A percentile compares a stretch with the other conserved stretches of the same genome.
These are phyloP conservation scores for Scutellaria baicalensis DNA, from an alignment of 257 asterid species.

Conservation along the genomic window DNA sequence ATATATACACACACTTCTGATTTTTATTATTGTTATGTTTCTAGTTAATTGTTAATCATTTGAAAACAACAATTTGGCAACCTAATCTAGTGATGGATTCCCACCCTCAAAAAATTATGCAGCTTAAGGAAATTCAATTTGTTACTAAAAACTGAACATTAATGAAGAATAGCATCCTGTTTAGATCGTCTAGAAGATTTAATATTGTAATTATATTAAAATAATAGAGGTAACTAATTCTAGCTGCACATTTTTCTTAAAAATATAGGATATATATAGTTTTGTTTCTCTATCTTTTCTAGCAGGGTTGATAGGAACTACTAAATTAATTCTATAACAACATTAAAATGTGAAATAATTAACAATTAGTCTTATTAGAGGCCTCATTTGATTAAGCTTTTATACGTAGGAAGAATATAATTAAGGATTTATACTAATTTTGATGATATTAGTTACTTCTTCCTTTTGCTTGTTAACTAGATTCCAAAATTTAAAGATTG, in stretches of 20 bases:
- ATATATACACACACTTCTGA: no score
- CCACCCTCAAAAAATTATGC: not conserved
- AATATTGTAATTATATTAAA: not conserved
- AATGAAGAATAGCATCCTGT: no score
- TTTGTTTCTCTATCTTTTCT: slow-evolving; percentile 17
- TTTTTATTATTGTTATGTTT: no score
- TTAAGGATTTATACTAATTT: no score
- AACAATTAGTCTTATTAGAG: not conserved
- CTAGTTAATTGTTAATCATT: not conserved
- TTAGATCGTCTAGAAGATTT: no score
- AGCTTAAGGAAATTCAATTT: not conserved
- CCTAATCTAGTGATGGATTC: not conserved
- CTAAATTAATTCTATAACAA: not conserved
- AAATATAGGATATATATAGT: slow-evolving; percentile 1
- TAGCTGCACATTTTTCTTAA: not conserved
- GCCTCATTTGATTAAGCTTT: not conserved
- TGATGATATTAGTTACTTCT: no score
- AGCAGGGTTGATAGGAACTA: slow-evolving; percentile 1
- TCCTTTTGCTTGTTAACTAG: no score
- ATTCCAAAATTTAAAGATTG: no score
- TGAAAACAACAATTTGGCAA: not conserved
- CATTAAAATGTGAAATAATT: not conserved
- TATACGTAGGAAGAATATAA: not conserved
- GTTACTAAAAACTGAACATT: not conserved
- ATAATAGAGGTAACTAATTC: not conserved